Conservation (phyloP, 768 basidiomycete genomes). For the Dioszegia aurantiaca region DNA sequence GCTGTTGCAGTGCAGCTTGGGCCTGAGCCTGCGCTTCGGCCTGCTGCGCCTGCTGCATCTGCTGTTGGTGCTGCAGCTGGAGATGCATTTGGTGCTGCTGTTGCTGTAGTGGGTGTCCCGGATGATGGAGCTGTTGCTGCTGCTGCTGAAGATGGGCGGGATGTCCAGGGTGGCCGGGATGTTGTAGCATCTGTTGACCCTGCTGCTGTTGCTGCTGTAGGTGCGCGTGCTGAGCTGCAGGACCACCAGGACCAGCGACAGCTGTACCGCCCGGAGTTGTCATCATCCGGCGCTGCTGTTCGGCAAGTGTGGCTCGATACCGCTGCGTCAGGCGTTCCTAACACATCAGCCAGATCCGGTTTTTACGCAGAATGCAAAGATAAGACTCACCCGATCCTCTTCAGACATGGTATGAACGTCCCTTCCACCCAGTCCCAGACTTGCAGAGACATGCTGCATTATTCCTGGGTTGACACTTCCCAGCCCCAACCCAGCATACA, state of each 20-base stretch:
- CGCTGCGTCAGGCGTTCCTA: slow-evolving; percentile 35
- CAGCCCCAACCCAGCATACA: slow-evolving; percentile 36
- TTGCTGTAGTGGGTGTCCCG: slow-evolving; percentile 5
- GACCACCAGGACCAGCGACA: slow-evolving; percentile 5
- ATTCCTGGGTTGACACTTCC: slow-evolving; percentile 32
- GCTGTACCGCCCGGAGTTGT: slow-evolving; percentile 20
- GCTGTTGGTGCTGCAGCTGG: slow-evolving; percentile 17
- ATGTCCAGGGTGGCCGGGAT: slow-evolving; percentile 8
- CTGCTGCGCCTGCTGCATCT: slow-evolving; percentile 21
- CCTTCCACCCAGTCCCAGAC: slow-evolving; percentile 35
- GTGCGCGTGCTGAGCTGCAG: neutral
- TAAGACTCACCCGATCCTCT: slow-evolving; percentile 36
- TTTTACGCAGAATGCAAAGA: neutral
- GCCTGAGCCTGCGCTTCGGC: slow-evolving; percentile 13
- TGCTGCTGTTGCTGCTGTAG: slow-evolving; percentile 14
- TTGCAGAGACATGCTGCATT: neutral
- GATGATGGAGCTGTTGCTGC: slow-evolving; percentile 6
- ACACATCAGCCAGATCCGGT: slow-evolving; percentile 5
- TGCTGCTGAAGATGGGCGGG: slow-evolving; percentile 11
- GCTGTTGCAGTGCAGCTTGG: slow-evolving; percentile 12
- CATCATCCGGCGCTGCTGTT: slow-evolving; percentile 38
- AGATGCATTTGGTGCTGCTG: slow-evolving; percentile 13
- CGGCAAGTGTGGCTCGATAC: slow-evolving; percentile 26
- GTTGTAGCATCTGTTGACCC: slow-evolving; percentile 5
- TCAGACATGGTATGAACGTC: slow-evolving; percentile 34